Evolutionary conservation across 257 asterid species (phyloP).

Genomic region (Ballota nigra): DNA sequence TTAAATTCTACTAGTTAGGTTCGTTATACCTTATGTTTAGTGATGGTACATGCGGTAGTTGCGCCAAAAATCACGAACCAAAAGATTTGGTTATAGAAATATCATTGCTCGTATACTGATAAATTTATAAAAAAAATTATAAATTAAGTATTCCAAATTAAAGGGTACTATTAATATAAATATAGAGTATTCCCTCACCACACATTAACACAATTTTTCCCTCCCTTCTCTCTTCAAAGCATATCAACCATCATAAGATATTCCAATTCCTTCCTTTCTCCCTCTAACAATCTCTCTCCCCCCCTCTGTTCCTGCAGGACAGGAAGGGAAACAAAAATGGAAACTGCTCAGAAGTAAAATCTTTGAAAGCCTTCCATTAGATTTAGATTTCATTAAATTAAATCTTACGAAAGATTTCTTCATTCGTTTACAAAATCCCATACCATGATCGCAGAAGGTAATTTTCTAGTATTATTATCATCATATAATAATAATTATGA

Average conservation of each 20-base stretch:
- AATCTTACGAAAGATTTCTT: constrained; percentile 20
- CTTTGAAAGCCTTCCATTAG: constrained; percentile 9
- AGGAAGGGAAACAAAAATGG: constrained; percentile 33
- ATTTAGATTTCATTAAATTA: not conserved
- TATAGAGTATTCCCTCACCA: constrained; percentile 37
- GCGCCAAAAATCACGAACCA: constrained; percentile 43
- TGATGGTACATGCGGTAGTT: constrained; percentile 32
- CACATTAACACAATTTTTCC: constrained; percentile 30
- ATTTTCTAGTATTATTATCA: not conserved
- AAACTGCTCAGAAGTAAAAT: constrained; percentile 23
- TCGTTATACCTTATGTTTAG: constrained; percentile 18
- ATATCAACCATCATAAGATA: constrained; percentile 51
- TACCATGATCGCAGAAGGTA: constrained; percentile 42
- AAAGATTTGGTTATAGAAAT: constrained; percentile 23
- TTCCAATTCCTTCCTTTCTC: constrained; percentile 23
- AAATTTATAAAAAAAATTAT: not conserved
- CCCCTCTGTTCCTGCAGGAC: constrained; percentile 33
- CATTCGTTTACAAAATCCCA: not conserved
- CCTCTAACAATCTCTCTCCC: not conserved
- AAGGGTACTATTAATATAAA: constrained; percentile 30
- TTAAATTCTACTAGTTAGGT: constrained; percentile 14
- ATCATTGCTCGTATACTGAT: not conserved
- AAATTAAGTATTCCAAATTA: not conserved
- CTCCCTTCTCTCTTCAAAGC: constrained; percentile 30
- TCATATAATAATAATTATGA: too few species aligned